These are phyloP conservation scores for Magnaporthales sp. DNA, from an alignment of 2,329 filamentous ascomycete species.

Conservation along the genomic window DNA sequence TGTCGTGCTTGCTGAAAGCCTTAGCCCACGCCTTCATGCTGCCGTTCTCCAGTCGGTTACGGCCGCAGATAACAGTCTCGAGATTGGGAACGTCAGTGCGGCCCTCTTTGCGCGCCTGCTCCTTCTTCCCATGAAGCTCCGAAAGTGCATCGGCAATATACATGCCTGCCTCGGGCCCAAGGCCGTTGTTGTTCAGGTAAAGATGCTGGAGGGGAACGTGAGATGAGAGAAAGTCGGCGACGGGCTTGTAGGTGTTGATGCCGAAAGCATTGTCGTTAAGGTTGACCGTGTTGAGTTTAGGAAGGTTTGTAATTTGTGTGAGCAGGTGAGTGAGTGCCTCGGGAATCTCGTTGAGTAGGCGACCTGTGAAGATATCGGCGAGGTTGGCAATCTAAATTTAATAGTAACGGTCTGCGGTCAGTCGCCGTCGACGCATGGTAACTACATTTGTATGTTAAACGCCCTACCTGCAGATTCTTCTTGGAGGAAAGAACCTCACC, in stretches of 20 bases:
- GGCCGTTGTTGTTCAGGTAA: conserved; percentile 95
- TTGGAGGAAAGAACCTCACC: conserved; percentile 79
- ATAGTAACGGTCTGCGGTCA: not conserved
- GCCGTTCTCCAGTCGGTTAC: conserved; percentile 91
- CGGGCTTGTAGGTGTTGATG: conserved; percentile 84
- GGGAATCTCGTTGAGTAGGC: conserved; percentile 88
- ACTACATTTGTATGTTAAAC: conserved; percentile 2
- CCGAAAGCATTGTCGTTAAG: conserved; percentile 98
- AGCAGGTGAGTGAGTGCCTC: conserved; percentile 79
- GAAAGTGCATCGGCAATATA: conserved; percentile 82
- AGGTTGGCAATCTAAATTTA: conserved; percentile 64
- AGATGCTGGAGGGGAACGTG: conserved; percentile 90
- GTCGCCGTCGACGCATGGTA: conserved; percentile 1
- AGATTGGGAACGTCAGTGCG: conserved; percentile 64
- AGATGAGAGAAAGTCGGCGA: conserved; percentile 82
- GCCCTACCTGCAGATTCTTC: conserved; percentile 63
- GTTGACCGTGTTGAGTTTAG: conserved; percentile 83
- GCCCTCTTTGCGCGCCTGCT: conserved; percentile 61
- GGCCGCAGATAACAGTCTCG: conserved; percentile 94
- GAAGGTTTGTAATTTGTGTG: conserved; percentile 76
- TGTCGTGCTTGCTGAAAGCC: conserved; percentile 72
- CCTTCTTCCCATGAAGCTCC: conserved; percentile 76
- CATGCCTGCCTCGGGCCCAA: conserved; percentile 84
- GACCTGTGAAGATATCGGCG: conserved; percentile 95
- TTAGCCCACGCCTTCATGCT: conserved; percentile 94